Conservation (phyloP, 495 filamentous ascomycete species). For the Poronia punctata region DNA sequence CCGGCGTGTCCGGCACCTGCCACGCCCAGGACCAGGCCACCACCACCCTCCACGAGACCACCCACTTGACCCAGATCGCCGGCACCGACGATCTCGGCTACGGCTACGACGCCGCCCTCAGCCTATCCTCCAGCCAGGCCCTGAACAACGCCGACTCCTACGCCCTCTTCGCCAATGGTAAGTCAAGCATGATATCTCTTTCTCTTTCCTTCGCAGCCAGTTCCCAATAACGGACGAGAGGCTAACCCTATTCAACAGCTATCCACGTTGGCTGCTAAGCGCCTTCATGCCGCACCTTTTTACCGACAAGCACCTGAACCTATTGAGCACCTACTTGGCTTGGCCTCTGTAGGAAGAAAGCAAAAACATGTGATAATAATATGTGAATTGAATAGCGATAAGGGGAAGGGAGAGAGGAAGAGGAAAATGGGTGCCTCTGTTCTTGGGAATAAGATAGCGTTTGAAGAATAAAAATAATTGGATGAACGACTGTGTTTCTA, state of each 20-base stretch:
- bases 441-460: too few relatives aligned
- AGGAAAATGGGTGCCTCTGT: too few relatives aligned
- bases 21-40: constrained; percentile 53
- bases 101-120: constrained; percentile 43
- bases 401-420: too few relatives aligned
- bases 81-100: constrained; percentile 50
- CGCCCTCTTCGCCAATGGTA: constrained; percentile 51
- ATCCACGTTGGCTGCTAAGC: constrained; percentile 18
- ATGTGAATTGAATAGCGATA: too few relatives aligned
- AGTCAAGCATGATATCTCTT: not conserved
- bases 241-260: constrained; percentile 5
- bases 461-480: too few relatives aligned
- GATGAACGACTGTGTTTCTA: too few relatives aligned
- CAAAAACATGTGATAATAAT: too few relatives aligned
- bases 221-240: too few relatives aligned
- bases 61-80: constrained; percentile 43
- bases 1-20: constrained; percentile 39
- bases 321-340: too few relatives aligned
- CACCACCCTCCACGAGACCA: constrained; percentile 56
- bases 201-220: not conserved
- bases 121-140: constrained; percentile 34
- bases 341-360: too few relatives aligned
- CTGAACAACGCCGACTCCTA: constrained; percentile 54
- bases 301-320: too few relatives aligned
- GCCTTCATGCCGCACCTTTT: not conserved